Evolutionary conservation across 192 early-diverging fungal species (phyloP).

Genomic region (Mycoemilia scoparia): DNA sequence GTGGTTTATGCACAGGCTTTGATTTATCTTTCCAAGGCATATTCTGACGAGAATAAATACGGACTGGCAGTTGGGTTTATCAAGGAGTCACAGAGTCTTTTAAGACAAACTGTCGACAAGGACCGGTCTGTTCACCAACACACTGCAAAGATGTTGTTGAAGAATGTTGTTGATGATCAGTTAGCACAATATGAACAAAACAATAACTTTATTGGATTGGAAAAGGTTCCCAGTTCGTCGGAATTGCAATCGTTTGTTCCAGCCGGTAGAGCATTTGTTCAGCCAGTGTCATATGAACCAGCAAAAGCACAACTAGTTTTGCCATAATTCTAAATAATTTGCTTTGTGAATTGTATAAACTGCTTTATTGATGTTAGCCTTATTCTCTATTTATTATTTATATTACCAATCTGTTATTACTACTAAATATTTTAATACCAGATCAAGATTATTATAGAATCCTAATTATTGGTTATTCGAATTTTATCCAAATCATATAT

Average conservation of each 20-base stretch:
- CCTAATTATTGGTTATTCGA: no score
- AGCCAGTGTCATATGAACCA: no score
- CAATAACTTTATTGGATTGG: conserved; percentile 30
- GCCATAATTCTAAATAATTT: no score
- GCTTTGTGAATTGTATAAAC: no score
- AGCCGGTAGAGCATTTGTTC: conserved; percentile 19
- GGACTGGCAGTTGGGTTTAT: conserved; percentile 28
- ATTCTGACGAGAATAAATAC: conserved; percentile 26
- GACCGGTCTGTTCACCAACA: conserved; percentile 17
- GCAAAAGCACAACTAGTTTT: no score
- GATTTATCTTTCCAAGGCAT: conserved; percentile 25
- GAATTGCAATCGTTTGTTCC: conserved; percentile 21
- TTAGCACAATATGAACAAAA: conserved; percentile 26
- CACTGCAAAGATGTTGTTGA: conserved; percentile 20
- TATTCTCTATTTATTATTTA: no score
- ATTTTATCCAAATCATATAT: no score
- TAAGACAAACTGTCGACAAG: conserved; percentile 17
- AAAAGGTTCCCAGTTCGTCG: conserved; percentile 19
- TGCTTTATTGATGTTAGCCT: no score
- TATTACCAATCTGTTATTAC: no score
- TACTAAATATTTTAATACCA: no score
- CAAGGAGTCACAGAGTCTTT: conserved; percentile 22
- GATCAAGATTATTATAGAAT: no score
- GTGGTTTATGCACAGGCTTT: conserved; percentile 28
- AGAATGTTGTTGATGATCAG: conserved; percentile 16